Conservation (phyloP, 345 rosid genomes). For the Geranium rotundifolium region DNA sequence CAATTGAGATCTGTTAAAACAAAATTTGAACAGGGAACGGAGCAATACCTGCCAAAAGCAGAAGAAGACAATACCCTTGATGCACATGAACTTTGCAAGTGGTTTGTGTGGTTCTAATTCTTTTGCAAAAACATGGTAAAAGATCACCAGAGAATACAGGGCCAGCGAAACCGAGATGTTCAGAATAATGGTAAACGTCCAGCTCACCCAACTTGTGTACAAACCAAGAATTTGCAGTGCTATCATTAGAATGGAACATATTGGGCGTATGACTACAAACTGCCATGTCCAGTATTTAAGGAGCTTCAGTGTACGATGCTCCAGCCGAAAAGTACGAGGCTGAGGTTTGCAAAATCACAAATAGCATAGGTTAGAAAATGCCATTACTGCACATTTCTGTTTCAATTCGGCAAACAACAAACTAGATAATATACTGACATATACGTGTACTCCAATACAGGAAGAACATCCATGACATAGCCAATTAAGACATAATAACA, state of each 20-base stretch:
- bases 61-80: conserved; percentile 95
- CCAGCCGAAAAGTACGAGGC: conserved; percentile 65
- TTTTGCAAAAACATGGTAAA: conserved; percentile 91
- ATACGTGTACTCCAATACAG: no score
- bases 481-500: no score
- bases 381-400: not conserved
- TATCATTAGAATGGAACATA: conserved; percentile 80
- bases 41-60: conserved; percentile 93
- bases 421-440: no score
- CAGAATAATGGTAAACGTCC: conserved; percentile 84
- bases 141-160: conserved; percentile 67
- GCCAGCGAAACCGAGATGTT: conserved; percentile 86
- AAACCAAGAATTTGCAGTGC: conserved; percentile 46
- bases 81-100: conserved; percentile 92
- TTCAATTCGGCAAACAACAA: no score
- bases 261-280: conserved; percentile 71
- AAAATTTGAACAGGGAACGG: not conserved
- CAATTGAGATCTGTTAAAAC: not conserved
- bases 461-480: no score
- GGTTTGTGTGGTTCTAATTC: conserved; percentile 91
- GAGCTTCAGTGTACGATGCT: conserved; percentile 59
- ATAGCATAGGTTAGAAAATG: not conserved
- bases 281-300: conserved; percentile 98
- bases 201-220: conserved; percentile 89
- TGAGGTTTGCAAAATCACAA: conserved; percentile 22